Percentiles rank a stretch among this genome's conserved stretches.
Conservation (phyloP, 2,329 filamentous ascomycete genomes). For the Colletotrichum destructivum region DNA sequence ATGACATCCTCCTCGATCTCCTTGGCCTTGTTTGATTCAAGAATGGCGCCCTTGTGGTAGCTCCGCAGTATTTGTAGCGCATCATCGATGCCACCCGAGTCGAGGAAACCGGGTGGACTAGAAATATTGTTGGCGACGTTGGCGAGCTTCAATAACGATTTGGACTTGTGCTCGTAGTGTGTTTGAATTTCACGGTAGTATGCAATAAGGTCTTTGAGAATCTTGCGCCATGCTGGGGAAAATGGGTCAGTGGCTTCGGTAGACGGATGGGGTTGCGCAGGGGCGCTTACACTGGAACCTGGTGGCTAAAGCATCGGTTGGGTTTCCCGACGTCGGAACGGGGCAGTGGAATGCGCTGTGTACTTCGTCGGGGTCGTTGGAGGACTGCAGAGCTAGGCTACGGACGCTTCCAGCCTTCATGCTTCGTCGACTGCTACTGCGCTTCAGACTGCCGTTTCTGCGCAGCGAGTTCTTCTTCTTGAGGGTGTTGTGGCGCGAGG, state of each 20-base stretch:
- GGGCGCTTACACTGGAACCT: constrained; percentile 84
- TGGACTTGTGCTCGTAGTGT: constrained; percentile 89
- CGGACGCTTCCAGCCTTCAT: constrained; percentile 89
- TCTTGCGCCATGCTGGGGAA: constrained; percentile 86
- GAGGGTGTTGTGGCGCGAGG: constrained; percentile 77
- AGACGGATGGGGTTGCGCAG: neutral
- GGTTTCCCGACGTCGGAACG: constrained; percentile 87
- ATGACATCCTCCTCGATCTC: constrained; percentile 96
- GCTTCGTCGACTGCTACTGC: constrained; percentile 85
- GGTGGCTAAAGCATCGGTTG: constrained; percentile 88
- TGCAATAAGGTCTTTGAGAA: constrained; percentile 92
- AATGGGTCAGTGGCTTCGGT: neutral
- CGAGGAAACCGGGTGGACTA: constrained; percentile 82
- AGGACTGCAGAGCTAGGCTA: constrained; percentile 82
- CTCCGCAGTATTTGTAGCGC: constrained; percentile 84
- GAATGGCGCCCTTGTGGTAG: constrained; percentile 85
- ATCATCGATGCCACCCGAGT: constrained; percentile 88
- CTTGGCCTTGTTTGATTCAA: constrained; percentile 88
- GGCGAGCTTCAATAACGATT: constrained; percentile 85
- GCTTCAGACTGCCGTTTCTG: constrained; percentile 80
- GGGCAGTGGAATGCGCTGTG: constrained; percentile 93
- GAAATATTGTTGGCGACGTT: constrained; percentile 87
- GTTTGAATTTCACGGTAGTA: constrained; percentile 95
- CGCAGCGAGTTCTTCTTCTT: constrained; percentile 90
- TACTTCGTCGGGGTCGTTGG: constrained; percentile 76